These are phyloP conservation scores for Microcyclosporella mali DNA, from an alignment of 2,329 filamentous ascomycete genomes.

Conservation along the genomic window DNA sequence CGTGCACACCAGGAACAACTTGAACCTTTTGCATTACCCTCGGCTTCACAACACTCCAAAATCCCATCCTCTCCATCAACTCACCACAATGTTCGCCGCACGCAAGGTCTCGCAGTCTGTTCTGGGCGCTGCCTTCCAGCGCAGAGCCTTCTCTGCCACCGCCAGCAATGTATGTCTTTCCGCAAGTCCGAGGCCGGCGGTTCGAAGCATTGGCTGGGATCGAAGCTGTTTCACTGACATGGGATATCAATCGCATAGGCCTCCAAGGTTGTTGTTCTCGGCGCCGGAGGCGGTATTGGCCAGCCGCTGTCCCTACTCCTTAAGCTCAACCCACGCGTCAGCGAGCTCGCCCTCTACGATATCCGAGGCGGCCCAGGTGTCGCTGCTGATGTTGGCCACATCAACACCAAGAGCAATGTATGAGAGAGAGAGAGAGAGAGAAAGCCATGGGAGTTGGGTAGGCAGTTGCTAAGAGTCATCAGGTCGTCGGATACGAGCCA, in stretches of 20 bases:
- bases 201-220: conserved; percentile 5
- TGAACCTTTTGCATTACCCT: too few relatives aligned
- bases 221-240: too few relatives aligned
- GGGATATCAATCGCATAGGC: conserved; percentile 51
- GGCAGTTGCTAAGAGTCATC: conserved; percentile 17
- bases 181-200: not conserved
- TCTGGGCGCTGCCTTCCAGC: conserved; percentile 43
- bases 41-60: too few relatives aligned
- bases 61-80: not conserved
- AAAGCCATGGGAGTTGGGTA: too few relatives aligned
- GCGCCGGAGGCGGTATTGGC: conserved; percentile 95
- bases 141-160: conserved; percentile 49
- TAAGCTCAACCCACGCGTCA: conserved; percentile 96
- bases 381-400: conserved; percentile 94
- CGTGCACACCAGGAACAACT: too few relatives aligned
- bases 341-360: conserved; percentile 93
- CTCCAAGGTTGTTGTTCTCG: conserved; percentile 95
- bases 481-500: conserved; percentile 82
- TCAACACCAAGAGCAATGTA: conserved; percentile 92
- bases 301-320: conserved; percentile 95
- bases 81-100: conserved; percentile 63
- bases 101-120: conserved; percentile 38
- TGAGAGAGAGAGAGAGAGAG: conserved; percentile 11
- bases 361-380: conserved; percentile 94
- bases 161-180: conserved; percentile 43